Conservation (phyloP, 495 filamentous ascomycete genomes). For the Xylaria grammica region DNA sequence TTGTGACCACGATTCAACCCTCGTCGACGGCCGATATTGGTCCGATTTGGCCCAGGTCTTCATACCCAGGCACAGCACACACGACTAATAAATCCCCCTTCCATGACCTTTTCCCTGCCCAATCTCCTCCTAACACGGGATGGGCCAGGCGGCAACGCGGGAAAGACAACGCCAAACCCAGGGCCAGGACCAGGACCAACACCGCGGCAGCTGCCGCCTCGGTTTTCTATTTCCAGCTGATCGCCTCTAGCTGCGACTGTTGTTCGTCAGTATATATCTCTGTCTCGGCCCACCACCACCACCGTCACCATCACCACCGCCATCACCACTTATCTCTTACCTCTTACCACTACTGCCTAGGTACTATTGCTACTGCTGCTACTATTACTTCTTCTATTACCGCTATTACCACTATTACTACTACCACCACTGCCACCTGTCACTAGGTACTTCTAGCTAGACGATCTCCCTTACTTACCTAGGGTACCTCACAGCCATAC, state of each 20-base stretch:
- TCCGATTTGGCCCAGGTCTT: slow-evolving; percentile 20
- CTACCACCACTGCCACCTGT: too few relatives aligned
- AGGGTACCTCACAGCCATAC: too few relatives aligned
- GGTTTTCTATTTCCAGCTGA: background rate
- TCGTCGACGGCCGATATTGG: slow-evolving; percentile 22
- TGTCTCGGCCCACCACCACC: background rate
- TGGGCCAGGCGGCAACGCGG: slow-evolving; percentile 2
- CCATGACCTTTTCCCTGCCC: slow-evolving; percentile 18
- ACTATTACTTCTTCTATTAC: too few relatives aligned
- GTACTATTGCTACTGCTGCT: too few relatives aligned
- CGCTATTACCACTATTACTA: too few relatives aligned
- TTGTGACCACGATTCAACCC: slow-evolving; percentile 11
- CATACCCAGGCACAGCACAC: slow-evolving; percentile 11
- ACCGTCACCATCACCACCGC: background rate
- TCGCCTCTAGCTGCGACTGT: background rate
- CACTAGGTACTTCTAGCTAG: too few relatives aligned
- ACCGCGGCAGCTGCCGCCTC: background rate
- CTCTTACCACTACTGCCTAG: background rate
- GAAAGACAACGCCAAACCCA: background rate
- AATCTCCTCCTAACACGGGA: slow-evolving; percentile 12
- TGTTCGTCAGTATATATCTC: background rate
- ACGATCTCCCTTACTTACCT: too few relatives aligned
- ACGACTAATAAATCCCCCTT: slow-evolving; percentile 10
- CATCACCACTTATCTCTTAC: background rate
- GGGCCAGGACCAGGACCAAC: background rate